Evolutionary conservation across 2,329 filamentous ascomycete species (phyloP).

Genomic region (Thyridium curvatum): DNA sequence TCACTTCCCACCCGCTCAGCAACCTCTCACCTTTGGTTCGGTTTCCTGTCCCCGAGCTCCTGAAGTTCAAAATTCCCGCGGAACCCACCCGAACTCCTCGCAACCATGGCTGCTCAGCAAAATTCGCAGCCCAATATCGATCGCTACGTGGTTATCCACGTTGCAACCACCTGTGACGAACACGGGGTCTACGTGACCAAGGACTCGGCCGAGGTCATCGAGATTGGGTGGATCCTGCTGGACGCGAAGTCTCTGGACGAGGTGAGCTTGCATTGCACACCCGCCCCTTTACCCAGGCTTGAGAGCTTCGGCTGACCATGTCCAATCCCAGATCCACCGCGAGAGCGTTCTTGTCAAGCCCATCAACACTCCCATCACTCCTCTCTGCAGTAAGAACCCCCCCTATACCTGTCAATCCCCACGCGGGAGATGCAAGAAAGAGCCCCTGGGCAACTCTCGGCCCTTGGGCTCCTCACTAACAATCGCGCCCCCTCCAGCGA

Average conservation of each 20-base stretch:
- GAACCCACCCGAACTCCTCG: slow-evolving; percentile 7
- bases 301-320: slow-evolving; percentile 10
- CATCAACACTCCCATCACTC: slow-evolving; percentile 97
- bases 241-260: slow-evolving; percentile 89
- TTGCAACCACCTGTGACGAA: slow-evolving; percentile 97
- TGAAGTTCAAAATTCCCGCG: slow-evolving; percentile 2
- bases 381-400: slow-evolving; percentile 86
- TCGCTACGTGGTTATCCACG: slow-evolving; percentile 96
- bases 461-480: too few relatives aligned
- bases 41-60: slow-evolving; percentile 4
- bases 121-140: slow-evolving; percentile 64
- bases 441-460: slow-evolving; percentile 6
- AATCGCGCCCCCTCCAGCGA: slow-evolving; percentile 52
- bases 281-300: neutral
- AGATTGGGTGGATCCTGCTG: slow-evolving; percentile 95
- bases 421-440: too few relatives aligned
- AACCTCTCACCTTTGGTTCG: slow-evolving; percentile 4
- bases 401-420: slow-evolving; percentile 19
- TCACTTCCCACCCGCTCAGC: slow-evolving; percentile 5
- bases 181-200: slow-evolving; percentile 99
- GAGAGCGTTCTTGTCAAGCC: slow-evolving; percentile 97
- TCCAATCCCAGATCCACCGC: slow-evolving; percentile 68
- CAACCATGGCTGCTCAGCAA: slow-evolving; percentile 39
- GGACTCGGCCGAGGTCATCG: slow-evolving; percentile 98
- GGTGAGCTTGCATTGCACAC: slow-evolving; percentile 55